Conservation (phyloP, 306 rosid genomes). For the Cyclanthera cordifolia region DNA sequence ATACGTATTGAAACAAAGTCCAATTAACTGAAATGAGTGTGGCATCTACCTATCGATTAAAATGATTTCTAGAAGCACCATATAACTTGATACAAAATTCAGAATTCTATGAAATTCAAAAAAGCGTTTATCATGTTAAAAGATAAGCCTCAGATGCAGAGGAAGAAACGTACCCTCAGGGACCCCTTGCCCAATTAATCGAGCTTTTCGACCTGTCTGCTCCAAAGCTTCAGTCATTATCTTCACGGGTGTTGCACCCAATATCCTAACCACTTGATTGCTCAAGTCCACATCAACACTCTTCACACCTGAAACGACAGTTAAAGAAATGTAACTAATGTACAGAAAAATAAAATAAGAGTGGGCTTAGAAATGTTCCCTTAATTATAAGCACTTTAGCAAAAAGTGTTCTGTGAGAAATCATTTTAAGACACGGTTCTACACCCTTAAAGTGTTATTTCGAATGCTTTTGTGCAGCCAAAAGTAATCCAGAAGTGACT, state of each 20-base stretch:
- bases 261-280: slow-evolving; percentile 79
- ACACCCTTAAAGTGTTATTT: neutral
- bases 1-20: neutral
- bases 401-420: neutral
- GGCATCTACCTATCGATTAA: neutral
- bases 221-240: slow-evolving; percentile 81
- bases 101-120: neutral
- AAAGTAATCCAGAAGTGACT: neutral
- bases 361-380: neutral
- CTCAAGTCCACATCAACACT: slow-evolving; percentile 65
- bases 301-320: slow-evolving; percentile 47
- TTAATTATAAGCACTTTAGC: neutral
- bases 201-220: slow-evolving; percentile 68
- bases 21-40: neutral
- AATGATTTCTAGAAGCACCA: neutral
- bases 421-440: neutral
- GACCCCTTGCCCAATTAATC: slow-evolving; percentile 84
- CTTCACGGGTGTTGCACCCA: slow-evolving; percentile 72
- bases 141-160: neutral
- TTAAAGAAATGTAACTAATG: neutral
- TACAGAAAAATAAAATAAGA: neutral
- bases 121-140: neutral
- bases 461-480: neutral
- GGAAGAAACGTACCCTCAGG: slow-evolving; percentile 47
- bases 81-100: neutral